These are phyloP conservation scores for Carallia pectinifolia DNA, from an alignment of 345 rosid species.

Conservation along the genomic window DNA sequence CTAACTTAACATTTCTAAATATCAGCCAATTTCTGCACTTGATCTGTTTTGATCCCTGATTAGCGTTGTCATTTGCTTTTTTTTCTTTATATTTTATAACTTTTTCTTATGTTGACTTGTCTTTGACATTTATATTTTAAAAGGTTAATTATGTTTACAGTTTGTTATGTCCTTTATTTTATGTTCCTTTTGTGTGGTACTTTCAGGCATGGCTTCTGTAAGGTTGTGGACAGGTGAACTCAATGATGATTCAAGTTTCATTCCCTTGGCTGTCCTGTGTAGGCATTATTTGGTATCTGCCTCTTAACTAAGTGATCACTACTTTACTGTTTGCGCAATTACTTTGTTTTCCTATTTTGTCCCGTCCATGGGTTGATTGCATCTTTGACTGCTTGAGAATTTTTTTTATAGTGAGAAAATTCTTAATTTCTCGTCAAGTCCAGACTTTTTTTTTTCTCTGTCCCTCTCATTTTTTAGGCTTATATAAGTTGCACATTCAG, in stretches of 20 bases:
- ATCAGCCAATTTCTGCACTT: neutral
- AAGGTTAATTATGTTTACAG: neutral
- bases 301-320: slow-evolving; percentile 2
- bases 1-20: neutral
- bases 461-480: too few relatives aligned
- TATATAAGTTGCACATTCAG: too few relatives aligned
- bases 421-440: too few relatives aligned
- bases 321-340: neutral
- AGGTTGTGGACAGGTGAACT: slow-evolving; percentile 75
- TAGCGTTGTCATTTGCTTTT: neutral
- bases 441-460: too few relatives aligned
- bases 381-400: too few relatives aligned
- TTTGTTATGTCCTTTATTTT: slow-evolving; percentile 4
- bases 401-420: too few relatives aligned
- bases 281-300: slow-evolving; percentile 49
- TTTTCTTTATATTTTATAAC: neutral
- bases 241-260: slow-evolving; percentile 35
- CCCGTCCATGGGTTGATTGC: neutral
- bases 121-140: neutral
- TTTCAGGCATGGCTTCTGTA: slow-evolving; percentile 51
- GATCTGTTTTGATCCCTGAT: neutral
- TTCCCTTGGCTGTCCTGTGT: slow-evolving; percentile 70
- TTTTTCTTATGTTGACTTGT: too few relatives aligned
- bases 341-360: neutral
- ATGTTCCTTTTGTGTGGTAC: slow-evolving; percentile 19